Evolutionary conservation across 805 yeast species (phyloP).

Genomic region (Hanseniaspora singularis): DNA sequence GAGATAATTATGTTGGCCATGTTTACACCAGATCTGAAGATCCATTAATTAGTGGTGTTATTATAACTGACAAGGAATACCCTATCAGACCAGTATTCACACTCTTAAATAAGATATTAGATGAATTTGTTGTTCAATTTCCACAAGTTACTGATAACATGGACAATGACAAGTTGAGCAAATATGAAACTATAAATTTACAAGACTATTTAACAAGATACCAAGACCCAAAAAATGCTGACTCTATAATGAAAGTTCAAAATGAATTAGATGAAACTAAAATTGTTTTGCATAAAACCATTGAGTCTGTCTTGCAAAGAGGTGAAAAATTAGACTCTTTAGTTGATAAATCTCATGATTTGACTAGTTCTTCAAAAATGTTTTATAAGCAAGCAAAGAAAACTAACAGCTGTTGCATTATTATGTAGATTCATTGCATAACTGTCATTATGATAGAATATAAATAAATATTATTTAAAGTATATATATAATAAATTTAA

Average conservation of each 20-base stretch:
- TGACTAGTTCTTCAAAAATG: slow-evolving; percentile 78
- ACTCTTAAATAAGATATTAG: slow-evolving; percentile 75
- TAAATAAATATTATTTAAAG: neutral
- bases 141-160: slow-evolving; percentile 49
- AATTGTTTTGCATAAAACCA: slow-evolving; percentile 88
- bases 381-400: slow-evolving; percentile 96
- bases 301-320: slow-evolving; percentile 84
- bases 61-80: slow-evolving; percentile 88
- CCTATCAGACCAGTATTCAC: slow-evolving; percentile 96
- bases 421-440: slow-evolving; percentile 35
- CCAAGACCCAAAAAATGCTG: slow-evolving; percentile 96
- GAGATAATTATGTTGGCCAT: slow-evolving; percentile 74
- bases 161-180: slow-evolving; percentile 26
- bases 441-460: too few relatives aligned
- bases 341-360: slow-evolving; percentile 90
- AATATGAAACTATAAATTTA: slow-evolving; percentile 28
- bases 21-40: slow-evolving; percentile 86
- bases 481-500: neutral
- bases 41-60: slow-evolving; percentile 58
- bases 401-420: slow-evolving; percentile 77
- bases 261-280: slow-evolving; percentile 96
- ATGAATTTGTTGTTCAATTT: slow-evolving; percentile 75
- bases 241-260: slow-evolving; percentile 91
- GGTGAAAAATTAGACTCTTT: slow-evolving; percentile 91
- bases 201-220: slow-evolving; percentile 60